Evolutionary conservation across 129 eudicot species (phyloP).

Genomic region (Ambrosia trifida): DNA sequence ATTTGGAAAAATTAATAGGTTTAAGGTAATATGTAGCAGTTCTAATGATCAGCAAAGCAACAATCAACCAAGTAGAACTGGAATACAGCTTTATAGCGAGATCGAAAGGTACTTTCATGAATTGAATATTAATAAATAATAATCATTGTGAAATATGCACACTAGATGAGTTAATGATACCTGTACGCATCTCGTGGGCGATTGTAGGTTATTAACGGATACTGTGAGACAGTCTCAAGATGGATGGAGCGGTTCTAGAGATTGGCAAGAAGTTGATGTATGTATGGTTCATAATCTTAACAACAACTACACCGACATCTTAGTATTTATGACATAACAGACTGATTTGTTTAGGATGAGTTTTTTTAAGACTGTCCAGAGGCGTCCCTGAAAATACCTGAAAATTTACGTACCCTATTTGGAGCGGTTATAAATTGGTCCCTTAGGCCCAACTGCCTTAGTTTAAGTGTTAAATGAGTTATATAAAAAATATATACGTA

Average conservation of each 20-base stretch:
- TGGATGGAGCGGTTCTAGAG: constrained; percentile 60
- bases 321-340: neutral
- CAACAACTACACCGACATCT: neutral
- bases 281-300: constrained; percentile 24
- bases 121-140: too few relatives aligned
- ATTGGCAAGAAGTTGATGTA: constrained; percentile 91
- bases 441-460: too few relatives aligned
- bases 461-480: too few relatives aligned
- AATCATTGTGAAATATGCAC: neutral
- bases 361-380: too few relatives aligned
- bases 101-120: constrained; percentile 61
- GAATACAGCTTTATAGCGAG: constrained; percentile 70
- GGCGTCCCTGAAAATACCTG: too few relatives aligned
- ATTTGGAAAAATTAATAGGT: constrained; percentile 14
- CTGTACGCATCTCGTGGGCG: neutral
- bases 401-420: too few relatives aligned
- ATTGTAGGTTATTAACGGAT: constrained; percentile 70
- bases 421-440: too few relatives aligned
- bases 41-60: constrained; percentile 26
- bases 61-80: constrained; percentile 43
- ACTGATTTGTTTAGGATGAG: neutral
- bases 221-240: constrained; percentile 68
- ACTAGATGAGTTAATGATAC: constrained; percentile 1
- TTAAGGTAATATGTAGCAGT: constrained; percentile 42
- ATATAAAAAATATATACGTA: too few relatives aligned